Evolutionary conservation across 163 green algal species (phyloP).

Genomic region (Scenedesmus sp.): DNA sequence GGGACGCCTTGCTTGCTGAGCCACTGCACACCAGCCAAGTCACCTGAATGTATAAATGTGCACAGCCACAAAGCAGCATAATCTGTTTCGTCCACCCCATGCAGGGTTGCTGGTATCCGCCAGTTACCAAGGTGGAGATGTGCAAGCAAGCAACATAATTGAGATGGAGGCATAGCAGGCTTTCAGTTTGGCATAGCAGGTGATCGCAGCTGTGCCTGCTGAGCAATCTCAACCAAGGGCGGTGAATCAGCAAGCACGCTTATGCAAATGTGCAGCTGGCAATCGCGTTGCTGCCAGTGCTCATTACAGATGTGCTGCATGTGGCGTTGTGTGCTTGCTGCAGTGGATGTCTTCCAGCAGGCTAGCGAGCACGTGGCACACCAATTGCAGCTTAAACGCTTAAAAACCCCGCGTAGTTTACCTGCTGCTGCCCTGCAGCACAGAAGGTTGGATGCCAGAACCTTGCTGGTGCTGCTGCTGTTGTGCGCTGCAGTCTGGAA

Average conservation of each 20-base stretch:
- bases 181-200: too few species aligned
- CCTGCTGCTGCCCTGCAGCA: not conserved
- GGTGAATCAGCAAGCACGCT: too few species aligned
- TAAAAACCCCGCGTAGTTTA: not conserved
- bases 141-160: too few species aligned
- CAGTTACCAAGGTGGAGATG: too few species aligned
- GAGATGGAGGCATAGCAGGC: too few species aligned
- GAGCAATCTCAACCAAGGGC: too few species aligned
- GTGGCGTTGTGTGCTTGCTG: too few species aligned
- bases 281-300: not conserved
- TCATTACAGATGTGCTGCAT: not conserved
- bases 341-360: too few species aligned
- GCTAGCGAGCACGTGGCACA: too few species aligned
- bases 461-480: not conserved
- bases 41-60: not conserved
- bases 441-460: not conserved
- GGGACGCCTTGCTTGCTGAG: not conserved
- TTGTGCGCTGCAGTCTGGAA: not conserved
- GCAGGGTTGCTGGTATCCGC: too few species aligned
- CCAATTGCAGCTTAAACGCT: too few species aligned
- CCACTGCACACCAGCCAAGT: not conserved
- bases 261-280: not conserved
- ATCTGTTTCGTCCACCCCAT: too few species aligned
- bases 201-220: not conserved
- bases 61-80: not conserved